Base-by-base conservation (phyloP, 1,284 basidiomycete genomes). In the Cryptococcus sp. region DNA sequence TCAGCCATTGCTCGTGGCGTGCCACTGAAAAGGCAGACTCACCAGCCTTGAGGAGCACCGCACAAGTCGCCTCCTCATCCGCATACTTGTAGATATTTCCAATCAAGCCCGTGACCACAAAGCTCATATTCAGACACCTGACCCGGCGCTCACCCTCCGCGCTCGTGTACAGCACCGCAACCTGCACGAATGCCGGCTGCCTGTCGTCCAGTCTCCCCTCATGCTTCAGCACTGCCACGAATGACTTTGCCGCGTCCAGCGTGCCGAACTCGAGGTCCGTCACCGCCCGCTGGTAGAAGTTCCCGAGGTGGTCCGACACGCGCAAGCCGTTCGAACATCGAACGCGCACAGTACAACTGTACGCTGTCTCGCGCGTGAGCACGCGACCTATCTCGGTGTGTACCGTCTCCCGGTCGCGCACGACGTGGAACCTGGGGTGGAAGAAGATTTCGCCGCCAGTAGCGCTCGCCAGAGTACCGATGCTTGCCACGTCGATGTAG, bases 371-470 rank as follows among this genome's bases (percentile, higher is more conserved):
- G 20, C 91, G 83, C 4, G 82, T 79, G 16, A 94, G 68, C 0
- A 92, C 76, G 24, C 90, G 82, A 53, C 81, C 80, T 20, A 98
- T 72, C 69, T 97, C 89, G 21, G 87, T 86, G 24, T 82, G 77
- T 12, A 99, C 72, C 15, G 85, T 81, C 20, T 80, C 71, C 9
- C 82, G 82, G 72, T 97, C 92, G 45, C 88, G 82, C 2, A 79
- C 77, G 0, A 85, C 82, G 56, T 88, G 83, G 75, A 94, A 98
- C 37, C 89, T 84, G 7, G 96, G 95, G 70, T 96, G 89, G 80
- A 89, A 96, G 78, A 87, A 94, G 1, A 95, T 71, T 58, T 96
- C 91, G 18, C 96, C 96, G n/a, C 96, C 96, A 0, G 91, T 93
- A 16, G 86, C 73, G 0, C 84, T 85, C 0, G 88, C 76, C 6